Conservation (phyloP, 352 stramenopile genomes). For the Elongisporangium prolatum region DNA sequence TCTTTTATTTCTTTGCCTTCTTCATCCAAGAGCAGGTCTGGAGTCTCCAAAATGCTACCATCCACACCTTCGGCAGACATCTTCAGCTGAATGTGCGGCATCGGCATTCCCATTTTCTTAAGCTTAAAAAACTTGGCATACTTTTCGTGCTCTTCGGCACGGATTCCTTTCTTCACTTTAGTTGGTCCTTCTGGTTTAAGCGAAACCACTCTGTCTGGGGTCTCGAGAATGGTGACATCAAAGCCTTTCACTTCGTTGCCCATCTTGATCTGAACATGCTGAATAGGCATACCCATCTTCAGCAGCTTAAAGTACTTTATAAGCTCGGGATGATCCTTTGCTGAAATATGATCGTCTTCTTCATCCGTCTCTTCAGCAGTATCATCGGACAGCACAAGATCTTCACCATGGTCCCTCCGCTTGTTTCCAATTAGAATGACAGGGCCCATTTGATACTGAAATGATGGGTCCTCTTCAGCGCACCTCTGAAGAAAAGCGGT, state of each 20-base stretch:
- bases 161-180: constrained; percentile 31
- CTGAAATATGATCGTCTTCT: constrained; percentile 40
- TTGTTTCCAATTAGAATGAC: constrained; percentile 78
- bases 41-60: constrained; percentile 73
- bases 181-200: constrained; percentile 65
- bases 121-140: constrained; percentile 94
- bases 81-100: constrained; percentile 90
- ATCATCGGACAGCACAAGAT: constrained; percentile 44
- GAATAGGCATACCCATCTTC: constrained; percentile 71
- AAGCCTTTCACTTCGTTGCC: constrained; percentile 49
- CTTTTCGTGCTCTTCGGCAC: constrained; percentile 61
- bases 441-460: constrained; percentile 61
- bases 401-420: constrained; percentile 37
- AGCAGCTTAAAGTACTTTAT: constrained; percentile 81
- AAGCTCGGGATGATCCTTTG: constrained; percentile 61
- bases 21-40: constrained; percentile 56
- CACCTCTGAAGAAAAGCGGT: constrained; percentile 68
- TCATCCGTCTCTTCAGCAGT: constrained; percentile 67
- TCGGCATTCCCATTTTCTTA: constrained; percentile 93
- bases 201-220: constrained; percentile 82
- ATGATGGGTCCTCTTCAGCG: constrained; percentile 61
- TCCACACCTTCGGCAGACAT: constrained; percentile 92
- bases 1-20: constrained; percentile 57
- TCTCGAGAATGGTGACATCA: constrained; percentile 59
- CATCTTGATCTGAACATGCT: constrained; percentile 71